Percentiles rank a stretch among this genome's conserved stretches.
Evolutionary conservation across 108 stramenopile species (phyloP).

Genomic region (Stephanodiscus minutulus): DNA sequence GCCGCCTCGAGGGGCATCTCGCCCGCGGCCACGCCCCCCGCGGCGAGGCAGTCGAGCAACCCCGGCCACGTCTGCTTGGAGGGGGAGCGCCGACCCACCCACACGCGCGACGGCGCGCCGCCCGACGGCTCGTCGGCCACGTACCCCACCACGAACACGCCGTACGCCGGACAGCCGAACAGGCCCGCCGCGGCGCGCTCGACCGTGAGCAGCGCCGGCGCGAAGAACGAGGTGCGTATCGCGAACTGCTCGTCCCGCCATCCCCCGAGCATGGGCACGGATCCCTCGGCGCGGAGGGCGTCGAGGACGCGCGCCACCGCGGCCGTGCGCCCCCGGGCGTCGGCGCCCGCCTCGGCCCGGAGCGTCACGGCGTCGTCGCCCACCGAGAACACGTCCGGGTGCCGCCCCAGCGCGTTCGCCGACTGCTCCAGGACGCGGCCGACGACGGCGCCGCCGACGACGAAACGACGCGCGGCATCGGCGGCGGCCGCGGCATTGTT

Average conservation of each 20-base stretch:
- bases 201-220: conserved; percentile 8
- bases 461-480: too few relatives aligned
- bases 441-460: too few relatives aligned
- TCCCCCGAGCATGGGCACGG: conserved; percentile 16
- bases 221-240: conserved; percentile 9
- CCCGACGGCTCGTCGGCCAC: background rate
- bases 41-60: conserved; percentile 28
- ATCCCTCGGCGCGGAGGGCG: conserved; percentile 5
- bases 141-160: conserved; percentile 35
- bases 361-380: too few relatives aligned
- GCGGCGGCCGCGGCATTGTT: too few relatives aligned
- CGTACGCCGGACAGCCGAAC: conserved; percentile 36
- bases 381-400: too few relatives aligned
- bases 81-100: conserved; percentile 26
- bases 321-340: background rate
- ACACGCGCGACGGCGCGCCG: conserved; percentile 2
- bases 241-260: conserved; percentile 38
- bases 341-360: too few relatives aligned
- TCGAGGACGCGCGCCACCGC: background rate
- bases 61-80: conserved; percentile 42
- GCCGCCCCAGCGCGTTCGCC: too few relatives aligned
- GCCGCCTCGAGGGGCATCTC: conserved; percentile 11
- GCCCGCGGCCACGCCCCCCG: conserved; percentile 23
- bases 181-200: conserved; percentile 28
- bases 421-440: too few relatives aligned